Conservation (phyloP, 495 filamentous ascomycete species). For the Tuber calosporum region DNA sequence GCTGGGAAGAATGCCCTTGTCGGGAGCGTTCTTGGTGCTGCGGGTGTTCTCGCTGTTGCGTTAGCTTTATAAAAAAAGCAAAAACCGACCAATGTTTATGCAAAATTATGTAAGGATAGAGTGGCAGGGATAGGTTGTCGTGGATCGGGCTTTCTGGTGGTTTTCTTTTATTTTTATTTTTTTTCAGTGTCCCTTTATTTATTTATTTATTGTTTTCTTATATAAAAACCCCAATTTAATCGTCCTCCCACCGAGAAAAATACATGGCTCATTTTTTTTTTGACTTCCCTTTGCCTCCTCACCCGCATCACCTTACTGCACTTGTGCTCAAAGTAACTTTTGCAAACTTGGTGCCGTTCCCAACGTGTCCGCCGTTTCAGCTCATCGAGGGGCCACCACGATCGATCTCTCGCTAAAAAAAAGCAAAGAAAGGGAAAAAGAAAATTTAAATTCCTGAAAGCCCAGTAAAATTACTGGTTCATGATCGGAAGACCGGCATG, state of each 20-base stretch:
- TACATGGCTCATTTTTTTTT: neutral
- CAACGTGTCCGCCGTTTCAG: neutral
- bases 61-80: slow-evolving; percentile 22
- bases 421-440: neutral
- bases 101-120: neutral
- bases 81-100: neutral
- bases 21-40: slow-evolving; percentile 22
- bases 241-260: neutral
- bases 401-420: neutral
- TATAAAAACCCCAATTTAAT: neutral
- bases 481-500: too few species aligned
- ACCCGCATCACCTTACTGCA: neutral
- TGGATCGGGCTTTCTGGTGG: neutral
- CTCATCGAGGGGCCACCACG: neutral
- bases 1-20: slow-evolving; percentile 18
- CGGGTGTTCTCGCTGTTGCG: slow-evolving; percentile 21
- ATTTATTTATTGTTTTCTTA: neutral
- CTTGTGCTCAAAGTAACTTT: neutral
- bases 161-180: neutral
- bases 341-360: neutral
- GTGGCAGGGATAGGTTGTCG: neutral
- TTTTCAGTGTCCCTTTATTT: neutral
- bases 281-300: too few species aligned
- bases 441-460: too few species aligned
- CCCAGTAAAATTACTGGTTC: too few species aligned